Conservation (phyloP, 371 early-diverging fungal species). For the Mortierella sp. region DNA sequence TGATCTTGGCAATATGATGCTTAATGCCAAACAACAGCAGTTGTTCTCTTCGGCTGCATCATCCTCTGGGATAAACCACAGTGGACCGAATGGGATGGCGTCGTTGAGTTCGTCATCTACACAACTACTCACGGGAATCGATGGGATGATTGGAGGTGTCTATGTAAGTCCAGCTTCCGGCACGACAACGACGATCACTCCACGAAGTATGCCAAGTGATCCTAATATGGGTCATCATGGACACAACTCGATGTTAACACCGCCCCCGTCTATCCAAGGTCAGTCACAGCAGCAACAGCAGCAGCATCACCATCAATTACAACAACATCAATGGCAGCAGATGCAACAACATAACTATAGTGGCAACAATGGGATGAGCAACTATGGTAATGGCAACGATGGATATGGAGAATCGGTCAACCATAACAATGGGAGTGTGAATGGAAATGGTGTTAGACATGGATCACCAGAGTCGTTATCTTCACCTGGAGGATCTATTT, state of each 20-base stretch:
- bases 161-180: not conserved
- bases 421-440: not conserved
- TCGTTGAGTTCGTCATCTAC: not conserved
- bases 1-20: constrained; percentile 16
- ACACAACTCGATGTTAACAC: not conserved
- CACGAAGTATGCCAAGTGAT: constrained; percentile 5
- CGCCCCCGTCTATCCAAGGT: constrained; percentile 3
- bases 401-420: not conserved
- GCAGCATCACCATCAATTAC: not conserved
- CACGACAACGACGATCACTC: not conserved
- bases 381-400: constrained; percentile 1
- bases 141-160: constrained; percentile 3
- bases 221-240: constrained; percentile 2
- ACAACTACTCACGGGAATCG: not conserved
- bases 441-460: constrained; percentile 9
- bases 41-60: constrained; percentile 17
- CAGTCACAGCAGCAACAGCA: constrained; percentile 23
- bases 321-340: not conserved
- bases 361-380: constrained; percentile 6
- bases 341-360: not conserved
- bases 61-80: not conserved
- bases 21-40: constrained; percentile 12
- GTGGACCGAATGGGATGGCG: not conserved
- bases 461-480: constrained; percentile 31
- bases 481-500: constrained; percentile 27